These are phyloP conservation scores for Fusarium austroafricanum DNA, from an alignment of 2,329 filamentous ascomycete species.

Conservation along the genomic window DNA sequence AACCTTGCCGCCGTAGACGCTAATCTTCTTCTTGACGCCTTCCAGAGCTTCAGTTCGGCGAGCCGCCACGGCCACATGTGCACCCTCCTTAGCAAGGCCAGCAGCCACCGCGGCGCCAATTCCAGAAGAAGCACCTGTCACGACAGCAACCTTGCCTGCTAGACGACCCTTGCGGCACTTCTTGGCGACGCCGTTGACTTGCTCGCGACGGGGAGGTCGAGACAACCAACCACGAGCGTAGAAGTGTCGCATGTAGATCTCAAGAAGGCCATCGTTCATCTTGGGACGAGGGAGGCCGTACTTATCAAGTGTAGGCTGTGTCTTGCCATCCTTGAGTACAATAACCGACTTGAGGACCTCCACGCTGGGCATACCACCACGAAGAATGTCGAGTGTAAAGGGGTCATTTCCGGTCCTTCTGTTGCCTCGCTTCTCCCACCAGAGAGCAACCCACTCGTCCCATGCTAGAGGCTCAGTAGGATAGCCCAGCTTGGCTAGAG, in stretches of 20 bases:
- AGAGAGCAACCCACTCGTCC: slow-evolving; percentile 79
- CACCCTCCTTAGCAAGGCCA: slow-evolving; percentile 76
- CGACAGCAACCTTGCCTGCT: slow-evolving; percentile 75
- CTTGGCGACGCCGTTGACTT: slow-evolving; percentile 44
- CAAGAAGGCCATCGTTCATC: slow-evolving; percentile 76
- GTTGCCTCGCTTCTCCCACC: slow-evolving; percentile 76
- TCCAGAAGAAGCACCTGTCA: slow-evolving; percentile 84
- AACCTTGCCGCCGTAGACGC: slow-evolving; percentile 69
- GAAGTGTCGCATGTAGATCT: slow-evolving; percentile 84
- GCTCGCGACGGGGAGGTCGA: slow-evolving; percentile 65
- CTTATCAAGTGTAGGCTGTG: slow-evolving; percentile 67
- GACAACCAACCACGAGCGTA: slow-evolving; percentile 83
- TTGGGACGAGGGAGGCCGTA: slow-evolving; percentile 71
- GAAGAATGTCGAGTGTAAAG: slow-evolving; percentile 83
- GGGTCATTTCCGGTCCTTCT: slow-evolving; percentile 74
- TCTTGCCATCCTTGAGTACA: slow-evolving; percentile 77
- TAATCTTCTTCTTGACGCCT: slow-evolving; percentile 70
- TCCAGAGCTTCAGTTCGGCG: slow-evolving; percentile 77
- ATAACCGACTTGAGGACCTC: slow-evolving; percentile 78
- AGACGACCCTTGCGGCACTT: slow-evolving; percentile 65
- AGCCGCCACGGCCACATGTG: slow-evolving; percentile 77
- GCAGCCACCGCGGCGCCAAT: slow-evolving; percentile 80
- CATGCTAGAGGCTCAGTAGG: slow-evolving; percentile 73
- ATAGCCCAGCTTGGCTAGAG: slow-evolving; percentile 75
- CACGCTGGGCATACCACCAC: slow-evolving; percentile 81